Percentiles rank a stretch among this genome's conserved stretches.
These are phyloP conservation scores for Phytophthora fragariaefolia DNA, from an alignment of 352 stramenopile genomes.

Conservation along the genomic window DNA sequence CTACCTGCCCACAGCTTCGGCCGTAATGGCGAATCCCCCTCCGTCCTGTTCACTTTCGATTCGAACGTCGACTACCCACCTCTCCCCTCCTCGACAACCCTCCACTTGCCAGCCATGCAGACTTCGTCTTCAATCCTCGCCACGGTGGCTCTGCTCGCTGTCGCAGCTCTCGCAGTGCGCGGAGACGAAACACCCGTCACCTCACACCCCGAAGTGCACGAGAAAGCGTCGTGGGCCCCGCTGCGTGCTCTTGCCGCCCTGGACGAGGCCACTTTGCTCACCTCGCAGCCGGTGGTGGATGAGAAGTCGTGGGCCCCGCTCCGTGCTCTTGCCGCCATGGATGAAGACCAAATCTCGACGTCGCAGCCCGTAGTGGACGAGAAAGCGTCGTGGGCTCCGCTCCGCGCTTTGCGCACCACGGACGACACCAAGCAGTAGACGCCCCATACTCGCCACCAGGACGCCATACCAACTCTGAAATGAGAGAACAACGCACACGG, in stretches of 20 bases:
- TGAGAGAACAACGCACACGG: no score
- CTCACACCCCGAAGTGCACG: neutral
- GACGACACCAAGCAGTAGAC: no score
- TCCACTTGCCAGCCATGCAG: slow-evolving; percentile 14
- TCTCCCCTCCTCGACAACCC: neutral
- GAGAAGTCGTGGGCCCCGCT: neutral
- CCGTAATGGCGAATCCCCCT: neutral
- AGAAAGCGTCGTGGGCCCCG: no score
- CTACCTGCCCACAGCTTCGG: neutral
- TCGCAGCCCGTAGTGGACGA: neutral
- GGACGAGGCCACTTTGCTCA: no score
- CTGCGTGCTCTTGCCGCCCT: no score
- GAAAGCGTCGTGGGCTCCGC: neutral
- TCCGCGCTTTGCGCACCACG: no score
- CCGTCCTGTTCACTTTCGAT: slow-evolving; percentile 9
- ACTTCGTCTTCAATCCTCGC: slow-evolving; percentile 16
- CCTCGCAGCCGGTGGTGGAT: no score
- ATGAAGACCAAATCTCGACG: neutral
- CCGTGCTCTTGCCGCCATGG: neutral
- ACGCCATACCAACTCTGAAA: no score
- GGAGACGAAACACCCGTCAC: neutral
- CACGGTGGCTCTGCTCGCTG: slow-evolving; percentile 9
- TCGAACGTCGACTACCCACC: slow-evolving; percentile 1
- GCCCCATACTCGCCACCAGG: no score
- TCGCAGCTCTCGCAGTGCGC: slow-evolving; percentile 5